Percentiles rank a stretch among this genome's conserved stretches.
These are phyloP conservation scores for Agaricus sinodeliciosus DNA, from an alignment of 768 basidiomycete species.

Conservation along the genomic window DNA sequence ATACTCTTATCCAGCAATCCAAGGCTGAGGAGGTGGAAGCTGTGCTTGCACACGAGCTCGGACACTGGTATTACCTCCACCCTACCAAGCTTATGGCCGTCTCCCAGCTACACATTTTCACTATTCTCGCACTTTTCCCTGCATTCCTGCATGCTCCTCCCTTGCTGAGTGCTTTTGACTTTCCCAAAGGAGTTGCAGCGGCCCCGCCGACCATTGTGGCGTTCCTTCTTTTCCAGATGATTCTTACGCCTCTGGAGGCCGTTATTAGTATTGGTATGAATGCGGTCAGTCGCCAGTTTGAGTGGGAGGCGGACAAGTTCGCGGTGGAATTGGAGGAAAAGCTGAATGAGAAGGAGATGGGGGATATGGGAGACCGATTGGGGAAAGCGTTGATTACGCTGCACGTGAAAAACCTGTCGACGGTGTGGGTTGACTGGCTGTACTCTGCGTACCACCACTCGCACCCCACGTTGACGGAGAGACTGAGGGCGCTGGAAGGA, in stretches of 20 bases:
- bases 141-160: conserved; percentile 81
- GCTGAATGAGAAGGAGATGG: conserved; percentile 50
- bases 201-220: conserved; percentile 77
- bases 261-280: conserved; percentile 72
- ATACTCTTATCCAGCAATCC: conserved; percentile 91
- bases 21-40: conserved; percentile 93
- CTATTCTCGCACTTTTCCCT: conserved; percentile 83
- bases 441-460: conserved; percentile 96
- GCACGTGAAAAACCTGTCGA: conserved; percentile 89
- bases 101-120: conserved; percentile 83
- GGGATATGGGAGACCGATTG: conserved; percentile 81
- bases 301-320: conserved; percentile 90
- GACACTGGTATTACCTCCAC: conserved; percentile 93
- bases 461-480: conserved; percentile 90
- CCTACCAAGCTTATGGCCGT: conserved; percentile 83
- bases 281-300: conserved; percentile 77
- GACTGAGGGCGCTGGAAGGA: conserved; percentile 74
- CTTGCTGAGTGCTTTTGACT: conserved; percentile 76
- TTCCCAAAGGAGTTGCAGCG: conserved; percentile 55
- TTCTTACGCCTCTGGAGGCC: conserved; percentile 74
- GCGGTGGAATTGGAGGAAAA: conserved; percentile 65
- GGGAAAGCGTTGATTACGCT: conserved; percentile 77
- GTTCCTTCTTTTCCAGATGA: conserved; percentile 88
- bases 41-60: conserved; percentile 91
- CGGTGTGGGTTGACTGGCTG: conserved; percentile 93